Percentiles rank a stretch among this genome's conserved stretches.
Evolutionary conservation across 2,329 filamentous ascomycete genomes (phyloP).

Genomic region (Falciphora oryzae): DNA sequence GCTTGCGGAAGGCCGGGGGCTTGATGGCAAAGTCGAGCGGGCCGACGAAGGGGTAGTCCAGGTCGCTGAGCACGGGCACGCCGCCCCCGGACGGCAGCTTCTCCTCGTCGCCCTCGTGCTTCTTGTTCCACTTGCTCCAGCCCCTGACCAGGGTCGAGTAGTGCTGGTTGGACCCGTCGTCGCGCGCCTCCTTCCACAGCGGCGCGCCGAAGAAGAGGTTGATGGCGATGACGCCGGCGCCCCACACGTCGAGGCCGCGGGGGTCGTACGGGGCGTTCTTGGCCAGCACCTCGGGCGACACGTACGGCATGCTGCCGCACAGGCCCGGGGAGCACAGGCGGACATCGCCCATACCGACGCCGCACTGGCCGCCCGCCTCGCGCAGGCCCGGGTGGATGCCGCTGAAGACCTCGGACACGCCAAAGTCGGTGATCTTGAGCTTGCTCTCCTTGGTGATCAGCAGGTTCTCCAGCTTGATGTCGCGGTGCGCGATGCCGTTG

Average conservation of each 20-base stretch:
- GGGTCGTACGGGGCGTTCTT: conserved; percentile 65
- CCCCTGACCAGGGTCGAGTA: conserved; percentile 61
- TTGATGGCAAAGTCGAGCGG: conserved; percentile 61
- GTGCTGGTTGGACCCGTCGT: conserved; percentile 39
- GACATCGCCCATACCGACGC: conserved; percentile 63
- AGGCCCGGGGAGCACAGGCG: conserved; percentile 72
- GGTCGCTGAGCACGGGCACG: conserved; percentile 40
- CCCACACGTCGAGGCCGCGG: conserved; percentile 79
- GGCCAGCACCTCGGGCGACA: conserved; percentile 75
- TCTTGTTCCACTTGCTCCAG: conserved; percentile 63
- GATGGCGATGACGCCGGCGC: conserved; percentile 76
- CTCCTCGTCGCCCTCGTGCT: conserved; percentile 34
- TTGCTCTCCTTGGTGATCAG: conserved; percentile 73
- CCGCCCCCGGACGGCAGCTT: conserved; percentile 42
- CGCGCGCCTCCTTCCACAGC: conserved; percentile 67
- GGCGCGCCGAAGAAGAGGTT: conserved; percentile 66
- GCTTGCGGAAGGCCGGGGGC: conserved; percentile 60
- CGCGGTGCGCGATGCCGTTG: conserved; percentile 82
- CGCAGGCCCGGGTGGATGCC: conserved; percentile 75
- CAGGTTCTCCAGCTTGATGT: conserved; percentile 86
- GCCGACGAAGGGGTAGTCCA: conserved; percentile 58
- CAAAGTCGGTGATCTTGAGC: conserved; percentile 89
- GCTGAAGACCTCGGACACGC: conserved; percentile 79
- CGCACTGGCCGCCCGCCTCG: conserved; percentile 67
- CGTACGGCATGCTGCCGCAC: conserved; percentile 80